phyloP scores from a whole-genome alignment of 2,329 filamentous ascomycete genomes.

The Macrophomina phaseolina region DNA sequence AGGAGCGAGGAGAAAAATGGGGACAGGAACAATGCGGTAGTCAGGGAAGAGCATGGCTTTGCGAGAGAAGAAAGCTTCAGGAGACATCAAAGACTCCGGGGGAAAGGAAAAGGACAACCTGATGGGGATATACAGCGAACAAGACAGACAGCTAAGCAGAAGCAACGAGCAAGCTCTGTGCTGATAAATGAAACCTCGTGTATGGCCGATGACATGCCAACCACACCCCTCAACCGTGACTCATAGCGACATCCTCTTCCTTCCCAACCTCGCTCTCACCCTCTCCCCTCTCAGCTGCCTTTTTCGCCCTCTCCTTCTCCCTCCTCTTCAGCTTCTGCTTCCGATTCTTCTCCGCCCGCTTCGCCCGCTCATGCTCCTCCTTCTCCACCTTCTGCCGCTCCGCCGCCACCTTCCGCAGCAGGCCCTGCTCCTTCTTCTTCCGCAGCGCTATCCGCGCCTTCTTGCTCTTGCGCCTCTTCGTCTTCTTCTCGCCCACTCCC shows the following conservation, averaged over 20 bases:
- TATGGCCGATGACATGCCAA: no score
- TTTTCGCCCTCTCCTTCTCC: slow-evolving; percentile 7
- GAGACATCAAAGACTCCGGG: no score
- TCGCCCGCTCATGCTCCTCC: slow-evolving; percentile 13
- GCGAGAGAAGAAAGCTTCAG: no score
- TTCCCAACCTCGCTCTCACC: not conserved
- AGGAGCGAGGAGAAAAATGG: no score
- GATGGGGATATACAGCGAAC: no score
- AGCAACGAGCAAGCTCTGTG: no score
- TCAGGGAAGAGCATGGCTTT: no score
- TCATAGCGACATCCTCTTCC: not conserved
- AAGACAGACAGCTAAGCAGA: no score
- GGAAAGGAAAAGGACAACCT: no score
- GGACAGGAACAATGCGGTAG: no score
- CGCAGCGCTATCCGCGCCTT: slow-evolving; percentile 11
- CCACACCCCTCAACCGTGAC: not conserved
- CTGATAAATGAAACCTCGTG: not conserved
- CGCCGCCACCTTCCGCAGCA: not conserved
- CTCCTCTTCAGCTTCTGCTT: slow-evolving; percentile 18
- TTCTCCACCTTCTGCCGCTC: not conserved
- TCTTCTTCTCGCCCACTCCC: not conserved
- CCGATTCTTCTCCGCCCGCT: slow-evolving; percentile 12
- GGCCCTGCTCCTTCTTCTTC: not conserved
- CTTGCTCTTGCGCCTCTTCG: slow-evolving; percentile 6
- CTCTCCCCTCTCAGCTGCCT: not conserved